These are phyloP conservation scores for Cordyceps javanica DNA, from an alignment of 2,329 filamentous ascomycete genomes.

Conservation along the genomic window DNA sequence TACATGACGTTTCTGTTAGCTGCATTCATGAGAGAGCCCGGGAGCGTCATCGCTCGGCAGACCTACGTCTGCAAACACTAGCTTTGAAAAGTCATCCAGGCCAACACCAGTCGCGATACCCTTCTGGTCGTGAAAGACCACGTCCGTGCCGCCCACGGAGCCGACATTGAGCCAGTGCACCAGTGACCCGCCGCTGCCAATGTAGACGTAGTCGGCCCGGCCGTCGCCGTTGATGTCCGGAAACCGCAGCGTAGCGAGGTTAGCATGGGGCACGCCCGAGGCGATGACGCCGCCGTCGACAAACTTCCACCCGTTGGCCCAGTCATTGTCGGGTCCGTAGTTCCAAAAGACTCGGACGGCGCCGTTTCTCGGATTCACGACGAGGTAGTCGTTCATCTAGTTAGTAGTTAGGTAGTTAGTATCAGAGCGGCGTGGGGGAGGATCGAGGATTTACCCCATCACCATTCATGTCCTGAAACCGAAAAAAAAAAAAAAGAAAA, in stretches of 20 bases:
- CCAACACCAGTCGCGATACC: constrained; percentile 16
- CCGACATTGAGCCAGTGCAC: constrained; percentile 19
- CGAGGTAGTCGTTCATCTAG: constrained; percentile 17
- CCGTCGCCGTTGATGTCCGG: constrained; percentile 23
- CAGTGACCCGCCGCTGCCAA: constrained; percentile 18
- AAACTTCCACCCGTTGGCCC: constrained; percentile 20
- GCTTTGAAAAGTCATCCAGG: constrained; percentile 12
- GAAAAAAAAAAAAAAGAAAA: too few relatives aligned
- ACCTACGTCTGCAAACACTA: constrained; percentile 17
- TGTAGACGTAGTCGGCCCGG: constrained; percentile 21
- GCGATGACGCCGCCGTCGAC: constrained; percentile 20
- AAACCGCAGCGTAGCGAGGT: constrained; percentile 19
- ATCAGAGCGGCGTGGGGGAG: too few relatives aligned
- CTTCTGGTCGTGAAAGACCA: constrained; percentile 9
- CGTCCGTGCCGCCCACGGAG: constrained; percentile 13
- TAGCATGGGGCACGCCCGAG: constrained; percentile 20
- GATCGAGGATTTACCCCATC: constrained; percentile 16
- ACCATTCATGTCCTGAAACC: constrained; percentile 17
- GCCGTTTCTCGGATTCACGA: constrained; percentile 14
- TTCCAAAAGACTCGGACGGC: constrained; percentile 18
- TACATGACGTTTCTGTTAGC: background rate
- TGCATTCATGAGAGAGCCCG: too few relatives aligned
- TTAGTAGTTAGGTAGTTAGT: background rate
- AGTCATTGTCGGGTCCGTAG: constrained; percentile 15
- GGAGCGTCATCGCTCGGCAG: background rate